phyloP scores from a whole-genome alignment of 2,329 filamentous ascomycete species.

The Epichloe sibirici region DNA sequence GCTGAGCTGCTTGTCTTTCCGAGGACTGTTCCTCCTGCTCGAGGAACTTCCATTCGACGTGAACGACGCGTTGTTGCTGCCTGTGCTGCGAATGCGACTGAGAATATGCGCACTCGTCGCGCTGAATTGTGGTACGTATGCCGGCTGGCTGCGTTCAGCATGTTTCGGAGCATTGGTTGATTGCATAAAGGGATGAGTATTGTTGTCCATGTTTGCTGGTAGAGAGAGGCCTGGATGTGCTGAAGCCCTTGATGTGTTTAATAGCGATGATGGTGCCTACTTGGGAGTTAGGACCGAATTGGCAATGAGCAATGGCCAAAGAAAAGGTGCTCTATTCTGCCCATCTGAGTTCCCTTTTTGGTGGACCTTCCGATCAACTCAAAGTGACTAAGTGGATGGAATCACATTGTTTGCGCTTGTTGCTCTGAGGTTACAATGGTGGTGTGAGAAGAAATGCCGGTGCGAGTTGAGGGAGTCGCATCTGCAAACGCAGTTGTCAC shows the following conservation, averaged over 20 bases:
- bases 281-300: too few relatives aligned
- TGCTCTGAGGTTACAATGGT: not conserved
- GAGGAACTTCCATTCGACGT: not conserved
- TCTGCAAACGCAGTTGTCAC: not conserved
- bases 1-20: too few relatives aligned
- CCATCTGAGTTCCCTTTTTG: too few relatives aligned
- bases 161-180: not conserved
- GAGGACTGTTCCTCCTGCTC: not conserved
- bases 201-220: not conserved
- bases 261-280: not conserved
- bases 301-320: too few relatives aligned
- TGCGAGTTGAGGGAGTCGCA: not conserved
- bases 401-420: not conserved
- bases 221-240: not conserved
- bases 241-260: not conserved
- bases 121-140: constrained; percentile 6
- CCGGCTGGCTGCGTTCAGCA: not conserved
- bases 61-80: too few relatives aligned
- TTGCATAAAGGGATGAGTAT: too few relatives aligned
- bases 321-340: too few relatives aligned
- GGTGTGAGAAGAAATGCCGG: too few relatives aligned
- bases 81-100: constrained; percentile 1
- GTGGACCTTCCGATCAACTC: too few relatives aligned
- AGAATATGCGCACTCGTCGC: constrained; percentile 2
- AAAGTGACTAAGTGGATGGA: not conserved